Evolutionary conservation across 176 grass and related monocot genomes (phyloP).

Genomic region (Rhynchospora breviuscula): DNA sequence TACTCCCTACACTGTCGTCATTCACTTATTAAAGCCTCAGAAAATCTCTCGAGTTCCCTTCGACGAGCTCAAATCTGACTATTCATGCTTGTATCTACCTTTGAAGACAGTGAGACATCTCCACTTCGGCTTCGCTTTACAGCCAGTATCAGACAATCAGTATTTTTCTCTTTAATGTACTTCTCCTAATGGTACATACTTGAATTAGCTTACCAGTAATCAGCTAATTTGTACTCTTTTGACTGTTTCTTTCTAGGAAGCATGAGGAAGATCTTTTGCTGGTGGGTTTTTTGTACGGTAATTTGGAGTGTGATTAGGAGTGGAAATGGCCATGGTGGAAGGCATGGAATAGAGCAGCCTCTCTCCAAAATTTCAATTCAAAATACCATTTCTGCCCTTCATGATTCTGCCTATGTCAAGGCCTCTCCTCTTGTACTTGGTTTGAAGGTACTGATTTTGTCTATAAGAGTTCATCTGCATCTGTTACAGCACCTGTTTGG

Average conservation of each 20-base stretch:
- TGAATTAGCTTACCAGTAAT: neutral
- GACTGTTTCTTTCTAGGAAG: neutral
- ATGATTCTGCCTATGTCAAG: conserved; percentile 31
- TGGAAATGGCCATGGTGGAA: neutral
- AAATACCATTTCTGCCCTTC: conserved; percentile 22
- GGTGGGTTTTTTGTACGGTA: neutral
- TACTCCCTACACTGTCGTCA: no score
- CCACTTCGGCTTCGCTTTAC: no score
- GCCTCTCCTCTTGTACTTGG: conserved; percentile 42
- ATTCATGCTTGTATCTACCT: no score
- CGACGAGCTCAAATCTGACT: no score
- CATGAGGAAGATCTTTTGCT: neutral
- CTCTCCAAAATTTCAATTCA: conserved; percentile 52
- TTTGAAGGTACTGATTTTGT: conserved; percentile 29
- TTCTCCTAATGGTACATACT: neutral
- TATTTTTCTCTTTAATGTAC: neutral
- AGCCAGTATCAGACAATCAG: neutral
- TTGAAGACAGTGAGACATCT: no score
- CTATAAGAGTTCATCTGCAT: neutral
- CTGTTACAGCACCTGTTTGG: neutral
- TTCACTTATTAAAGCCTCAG: no score
- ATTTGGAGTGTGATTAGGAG: conserved; percentile 1
- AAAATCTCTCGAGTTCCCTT: no score
- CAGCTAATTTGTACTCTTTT: neutral
- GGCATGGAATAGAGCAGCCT: conserved; percentile 31